Evolutionary conservation across 495 filamentous ascomycete genomes (phyloP).

Genomic region (Tuber borchii): DNA sequence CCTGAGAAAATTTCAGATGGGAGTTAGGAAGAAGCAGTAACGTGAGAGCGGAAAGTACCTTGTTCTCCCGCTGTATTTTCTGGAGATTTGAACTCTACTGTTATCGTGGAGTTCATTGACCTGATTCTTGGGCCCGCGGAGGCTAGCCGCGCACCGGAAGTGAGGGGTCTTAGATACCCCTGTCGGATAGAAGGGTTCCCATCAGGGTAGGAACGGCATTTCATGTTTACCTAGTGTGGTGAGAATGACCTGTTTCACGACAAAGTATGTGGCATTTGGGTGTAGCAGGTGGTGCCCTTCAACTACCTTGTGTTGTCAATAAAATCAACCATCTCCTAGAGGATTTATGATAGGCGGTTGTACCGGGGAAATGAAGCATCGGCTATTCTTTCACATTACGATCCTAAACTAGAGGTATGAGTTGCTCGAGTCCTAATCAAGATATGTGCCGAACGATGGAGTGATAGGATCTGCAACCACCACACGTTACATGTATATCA

Average conservation of each 20-base stretch:
- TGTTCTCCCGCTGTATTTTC: neutral
- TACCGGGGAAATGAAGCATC: neutral
- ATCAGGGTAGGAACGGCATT: neutral
- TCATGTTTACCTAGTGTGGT: neutral
- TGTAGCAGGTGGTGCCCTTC: neutral
- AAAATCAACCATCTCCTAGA: neutral
- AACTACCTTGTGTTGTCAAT: neutral
- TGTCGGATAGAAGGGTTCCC: neutral
- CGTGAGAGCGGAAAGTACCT: neutral
- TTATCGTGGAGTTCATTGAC: neutral
- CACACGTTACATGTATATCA: neutral
- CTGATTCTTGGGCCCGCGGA: neutral
- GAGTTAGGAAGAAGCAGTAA: neutral
- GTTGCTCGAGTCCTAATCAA: neutral
- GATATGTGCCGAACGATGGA: neutral
- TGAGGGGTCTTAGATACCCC: neutral
- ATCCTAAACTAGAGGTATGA: neutral
- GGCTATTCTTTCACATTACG: neutral
- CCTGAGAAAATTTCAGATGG: neutral
- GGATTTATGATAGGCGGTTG: neutral
- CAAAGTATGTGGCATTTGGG: neutral
- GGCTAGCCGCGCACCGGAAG: neutral
- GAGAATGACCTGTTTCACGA: neutral
- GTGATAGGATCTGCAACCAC: neutral
- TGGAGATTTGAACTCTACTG: neutral